A percentile compares a stretch with the other conserved stretches of the same genome.
Evolutionary conservation across 768 basidiomycete species (phyloP).

Genomic region (Phlebiopsis gigantea): DNA sequence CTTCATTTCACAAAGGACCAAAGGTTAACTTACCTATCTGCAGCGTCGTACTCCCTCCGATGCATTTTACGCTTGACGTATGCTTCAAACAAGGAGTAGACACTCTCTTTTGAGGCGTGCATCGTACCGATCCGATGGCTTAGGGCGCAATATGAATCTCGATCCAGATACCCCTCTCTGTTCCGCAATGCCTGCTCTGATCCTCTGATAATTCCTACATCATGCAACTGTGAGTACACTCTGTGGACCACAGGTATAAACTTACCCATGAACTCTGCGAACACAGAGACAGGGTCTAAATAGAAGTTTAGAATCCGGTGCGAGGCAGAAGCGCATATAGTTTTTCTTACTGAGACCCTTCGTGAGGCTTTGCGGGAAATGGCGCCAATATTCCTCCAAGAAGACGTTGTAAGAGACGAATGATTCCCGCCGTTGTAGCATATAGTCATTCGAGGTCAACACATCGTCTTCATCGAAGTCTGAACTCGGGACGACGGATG

Average conservation of each 20-base stretch:
- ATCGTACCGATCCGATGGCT: conserved; percentile 51
- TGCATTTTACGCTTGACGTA: conserved; percentile 47
- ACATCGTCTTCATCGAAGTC: background rate
- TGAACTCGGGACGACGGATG: no score
- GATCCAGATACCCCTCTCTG: conserved; percentile 36
- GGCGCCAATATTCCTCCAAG: conserved; percentile 50
- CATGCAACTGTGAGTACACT: background rate
- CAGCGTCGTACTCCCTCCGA: conserved; percentile 45
- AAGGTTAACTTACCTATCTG: conserved; percentile 56
- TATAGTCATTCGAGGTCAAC: conserved; percentile 18
- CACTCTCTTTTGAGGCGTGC: conserved; percentile 37
- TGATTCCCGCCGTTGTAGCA: conserved; percentile 15
- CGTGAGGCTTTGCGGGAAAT: conserved; percentile 44
- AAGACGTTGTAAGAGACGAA: conserved; percentile 45
- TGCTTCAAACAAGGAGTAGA: conserved; percentile 50
- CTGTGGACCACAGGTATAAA: background rate
- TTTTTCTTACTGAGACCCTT: conserved; percentile 48
- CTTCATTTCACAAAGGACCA: no score
- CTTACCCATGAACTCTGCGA: conserved; percentile 57
- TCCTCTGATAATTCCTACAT: conserved; percentile 57
- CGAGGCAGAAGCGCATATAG: background rate
- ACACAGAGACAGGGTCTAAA: conserved; percentile 56
- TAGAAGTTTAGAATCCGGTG: background rate
- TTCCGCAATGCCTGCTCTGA: conserved; percentile 45
- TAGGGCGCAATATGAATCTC: conserved; percentile 38